Evolutionary conservation across 1,284 basidiomycete genomes (phyloP).

Genomic region (Lentinus polychrous): DNA sequence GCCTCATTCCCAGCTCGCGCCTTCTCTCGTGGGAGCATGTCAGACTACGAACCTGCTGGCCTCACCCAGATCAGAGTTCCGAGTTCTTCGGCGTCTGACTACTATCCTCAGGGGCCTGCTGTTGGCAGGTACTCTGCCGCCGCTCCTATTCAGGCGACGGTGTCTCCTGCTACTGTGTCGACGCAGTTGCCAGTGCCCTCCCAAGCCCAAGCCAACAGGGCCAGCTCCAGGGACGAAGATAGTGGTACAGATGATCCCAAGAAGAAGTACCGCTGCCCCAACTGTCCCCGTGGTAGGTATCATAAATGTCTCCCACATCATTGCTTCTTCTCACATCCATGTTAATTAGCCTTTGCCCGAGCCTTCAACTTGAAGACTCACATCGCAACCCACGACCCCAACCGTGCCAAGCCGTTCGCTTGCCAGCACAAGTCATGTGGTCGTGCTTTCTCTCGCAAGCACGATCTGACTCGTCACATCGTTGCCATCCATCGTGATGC

Average conservation of each 20-base stretch:
- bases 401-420: constrained; percentile 77
- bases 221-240: constrained; percentile 26
- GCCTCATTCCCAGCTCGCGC: constrained; percentile 22
- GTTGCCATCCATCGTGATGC: constrained; percentile 80
- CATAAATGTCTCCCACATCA: constrained; percentile 9
- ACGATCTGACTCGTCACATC: constrained; percentile 81
- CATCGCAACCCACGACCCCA: constrained; percentile 84
- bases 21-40: constrained; percentile 43
- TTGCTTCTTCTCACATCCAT: constrained; percentile 7
- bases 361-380: constrained; percentile 90
- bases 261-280: constrained; percentile 68
- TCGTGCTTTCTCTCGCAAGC: constrained; percentile 85
- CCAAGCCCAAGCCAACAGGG: constrained; percentile 16
- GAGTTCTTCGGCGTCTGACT: constrained; percentile 42
- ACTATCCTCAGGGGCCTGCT: constrained; percentile 24
- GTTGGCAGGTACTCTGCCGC: constrained; percentile 24
- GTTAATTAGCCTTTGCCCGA: constrained; percentile 67
- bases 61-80: constrained; percentile 31
- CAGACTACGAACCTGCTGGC: constrained; percentile 46
- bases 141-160: constrained; percentile 21
- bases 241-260: constrained; percentile 53
- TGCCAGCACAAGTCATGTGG: constrained; percentile 78
- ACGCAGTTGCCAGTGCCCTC: constrained; percentile 39
- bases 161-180: constrained; percentile 52
- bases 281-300: constrained; percentile 60